Evolutionary conservation across 371 early-diverging fungal genomes (phyloP), one percentile per base, ranked within the genome.

Genomic region (Mucor velutinosus): DNA sequence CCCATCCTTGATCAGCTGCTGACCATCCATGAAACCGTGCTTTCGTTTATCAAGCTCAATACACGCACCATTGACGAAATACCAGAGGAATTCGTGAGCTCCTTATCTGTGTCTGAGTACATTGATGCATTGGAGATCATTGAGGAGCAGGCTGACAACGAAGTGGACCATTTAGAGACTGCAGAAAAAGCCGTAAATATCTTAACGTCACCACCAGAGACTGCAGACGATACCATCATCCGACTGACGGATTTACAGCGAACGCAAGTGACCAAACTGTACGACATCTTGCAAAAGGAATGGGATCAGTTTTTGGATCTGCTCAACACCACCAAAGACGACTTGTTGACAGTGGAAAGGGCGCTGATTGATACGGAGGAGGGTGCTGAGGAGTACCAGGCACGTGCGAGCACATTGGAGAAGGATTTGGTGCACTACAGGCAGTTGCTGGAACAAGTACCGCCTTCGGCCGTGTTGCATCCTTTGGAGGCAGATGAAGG

Each of bases 231-330:
- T 29, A 71, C 68, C 0, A n/a, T 77, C 7, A 76, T 83, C 23
- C 71, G 69, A n/a, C 61, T 83, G 37, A 83, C 83, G 10, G 77
- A 80, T 19, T 62, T 77, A 17, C 83, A 83, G 49, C 76, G 76
- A 0, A 63, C 67, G 3, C 76, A 77, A 47, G 75, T 83, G 7
- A 41, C 53, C 4, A 68, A 75, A 32, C 60, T 83, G n/a, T 77
- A 76, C 33, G 76, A 77, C 7, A 67, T 71, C 58, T 60, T 83
- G 23, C 51, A 62, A 11, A 71, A 66, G 17, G 76, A 83, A 45
- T 83, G 83, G 83, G 71, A 66, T n/a, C 76, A 75, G 7, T 79
- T 83, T 65, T 32, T 61, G 5, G 69, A 71, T 5, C 59, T 77
- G 2, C 51, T 83, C n/a, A 73, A 67, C 14, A 65, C 65, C 14